Conservation (phyloP, 805 yeast genomes). For the Priceomyces fermenticarens region DNA sequence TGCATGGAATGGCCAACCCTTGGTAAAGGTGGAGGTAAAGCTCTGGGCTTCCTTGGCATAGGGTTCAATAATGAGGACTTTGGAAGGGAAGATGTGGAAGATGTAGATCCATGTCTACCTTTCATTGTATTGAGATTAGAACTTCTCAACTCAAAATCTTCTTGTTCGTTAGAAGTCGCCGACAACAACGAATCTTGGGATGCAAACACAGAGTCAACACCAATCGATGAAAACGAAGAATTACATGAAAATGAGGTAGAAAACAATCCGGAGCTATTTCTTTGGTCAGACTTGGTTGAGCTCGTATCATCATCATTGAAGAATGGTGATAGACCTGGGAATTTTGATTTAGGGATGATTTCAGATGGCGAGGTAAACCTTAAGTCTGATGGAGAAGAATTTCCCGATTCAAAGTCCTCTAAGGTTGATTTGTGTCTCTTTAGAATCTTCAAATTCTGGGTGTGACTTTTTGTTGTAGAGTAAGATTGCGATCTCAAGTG, state of each 20-base stretch:
- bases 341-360: slow-evolving; percentile 2
- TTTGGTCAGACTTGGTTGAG: slow-evolving; percentile 27
- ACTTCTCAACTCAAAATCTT: slow-evolving; percentile 19
- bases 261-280: slow-evolving; percentile 13
- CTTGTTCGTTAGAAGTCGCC: slow-evolving; percentile 17
- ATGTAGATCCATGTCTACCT: neutral
- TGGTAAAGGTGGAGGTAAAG: slow-evolving; percentile 12
- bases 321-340: neutral
- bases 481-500: slow-evolving; percentile 27
- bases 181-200: slow-evolving; percentile 29
- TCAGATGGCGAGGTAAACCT: slow-evolving; percentile 11
- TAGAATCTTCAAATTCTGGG: slow-evolving; percentile 25
- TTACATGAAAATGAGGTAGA: slow-evolving; percentile 25
- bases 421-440: slow-evolving; percentile 28
- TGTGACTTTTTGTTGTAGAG: slow-evolving; percentile 26
- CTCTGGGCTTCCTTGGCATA: slow-evolving; percentile 11
- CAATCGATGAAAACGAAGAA: slow-evolving; percentile 28
- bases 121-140: slow-evolving; percentile 4
- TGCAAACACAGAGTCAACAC: slow-evolving; percentile 24
- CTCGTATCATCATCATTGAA: slow-evolving; percentile 18
- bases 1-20: neutral
- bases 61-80: slow-evolving; percentile 10
- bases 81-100: neutral
- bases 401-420: slow-evolving; percentile 4
- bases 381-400: slow-evolving; percentile 6